Evolutionary conservation across 768 basidiomycete genomes (phyloP).

Genomic region (Paxillus rubicundulus): DNA sequence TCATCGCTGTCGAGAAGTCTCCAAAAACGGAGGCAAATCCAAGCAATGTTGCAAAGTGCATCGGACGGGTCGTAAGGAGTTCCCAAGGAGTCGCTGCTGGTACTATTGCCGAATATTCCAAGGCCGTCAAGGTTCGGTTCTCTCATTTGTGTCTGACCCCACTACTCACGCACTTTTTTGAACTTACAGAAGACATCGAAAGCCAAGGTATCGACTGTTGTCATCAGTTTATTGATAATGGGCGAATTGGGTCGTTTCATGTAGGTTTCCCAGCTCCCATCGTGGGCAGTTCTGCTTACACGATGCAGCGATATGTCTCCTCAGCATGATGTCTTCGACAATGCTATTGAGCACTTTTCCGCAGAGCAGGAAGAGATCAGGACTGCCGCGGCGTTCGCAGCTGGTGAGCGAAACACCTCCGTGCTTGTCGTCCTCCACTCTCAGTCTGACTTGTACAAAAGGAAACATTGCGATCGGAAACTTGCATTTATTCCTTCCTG

Average conservation of each 20-base stretch:
- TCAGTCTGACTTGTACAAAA: constrained; percentile 23
- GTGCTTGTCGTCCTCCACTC: background rate
- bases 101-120: constrained; percentile 82
- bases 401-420: constrained; percentile 48
- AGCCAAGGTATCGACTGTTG: constrained; percentile 62
- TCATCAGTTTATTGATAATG: constrained; percentile 82
- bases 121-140: constrained; percentile 63
- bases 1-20: constrained; percentile 62
- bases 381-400: constrained; percentile 91
- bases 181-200: constrained; percentile 49
- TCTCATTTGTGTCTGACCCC: background rate
- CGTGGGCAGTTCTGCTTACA: constrained; percentile 1
- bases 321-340: constrained; percentile 75
- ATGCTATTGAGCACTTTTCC: constrained; percentile 70
- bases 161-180: constrained; percentile 1
- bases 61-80: constrained; percentile 78
- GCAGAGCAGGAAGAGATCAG: constrained; percentile 83
- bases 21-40: constrained; percentile 53
- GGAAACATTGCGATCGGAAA: constrained; percentile 97
- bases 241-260: constrained; percentile 92
- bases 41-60: constrained; percentile 78
- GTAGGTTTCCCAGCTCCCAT: constrained; percentile 38
- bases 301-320: constrained; percentile 75
- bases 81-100: constrained; percentile 72
- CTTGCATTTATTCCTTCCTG: constrained; percentile 80